Evolutionary conservation across 1,284 basidiomycete species (phyloP).

Genomic region (Fomitopsis palustris): DNA sequence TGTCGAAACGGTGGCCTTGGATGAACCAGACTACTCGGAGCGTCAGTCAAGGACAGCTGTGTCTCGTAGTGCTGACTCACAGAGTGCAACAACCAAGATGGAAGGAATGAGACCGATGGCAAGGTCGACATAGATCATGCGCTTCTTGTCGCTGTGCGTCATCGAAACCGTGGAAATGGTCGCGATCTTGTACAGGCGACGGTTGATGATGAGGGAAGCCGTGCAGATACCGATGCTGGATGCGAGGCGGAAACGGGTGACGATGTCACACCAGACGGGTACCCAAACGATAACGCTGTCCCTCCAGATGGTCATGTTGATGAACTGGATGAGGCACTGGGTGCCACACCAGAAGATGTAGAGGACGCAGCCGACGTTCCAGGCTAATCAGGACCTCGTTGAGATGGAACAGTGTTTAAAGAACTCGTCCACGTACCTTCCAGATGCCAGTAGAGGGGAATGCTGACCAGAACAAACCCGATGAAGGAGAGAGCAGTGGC

Average conservation of each 20-base stretch:
- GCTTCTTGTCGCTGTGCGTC: conserved; percentile 29
- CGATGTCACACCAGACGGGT: conserved; percentile 76
- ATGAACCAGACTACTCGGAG: conserved; percentile 24
- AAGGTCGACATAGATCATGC: conserved; percentile 34
- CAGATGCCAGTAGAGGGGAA: conserved; percentile 61
- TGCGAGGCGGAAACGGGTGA: conserved; percentile 33
- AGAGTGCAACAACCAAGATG: conserved; percentile 29
- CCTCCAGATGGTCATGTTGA: conserved; percentile 69
- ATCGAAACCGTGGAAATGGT: conserved; percentile 25
- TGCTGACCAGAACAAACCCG: conserved; percentile 42
- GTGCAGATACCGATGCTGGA: conserved; percentile 38
- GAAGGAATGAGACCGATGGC: conserved; percentile 36
- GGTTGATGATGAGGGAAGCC: conserved; percentile 45
- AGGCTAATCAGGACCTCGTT: conserved; percentile 26
- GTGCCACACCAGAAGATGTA: conserved; percentile 62
- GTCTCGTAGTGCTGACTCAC: conserved; percentile 25
- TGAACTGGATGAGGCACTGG: conserved; percentile 49
- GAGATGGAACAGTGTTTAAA: too few relatives aligned
- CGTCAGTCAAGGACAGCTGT: background rate
- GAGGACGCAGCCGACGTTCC: conserved; percentile 56
- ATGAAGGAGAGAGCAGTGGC: conserved; percentile 38
- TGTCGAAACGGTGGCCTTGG: conserved; percentile 51
- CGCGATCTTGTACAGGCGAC: conserved; percentile 47
- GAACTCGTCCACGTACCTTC: conserved; percentile 31
- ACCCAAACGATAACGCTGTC: conserved; percentile 51